Evolutionary conservation across 805 yeast species (phyloP).

Genomic region (Schizosaccharomyces osmophilus): DNA sequence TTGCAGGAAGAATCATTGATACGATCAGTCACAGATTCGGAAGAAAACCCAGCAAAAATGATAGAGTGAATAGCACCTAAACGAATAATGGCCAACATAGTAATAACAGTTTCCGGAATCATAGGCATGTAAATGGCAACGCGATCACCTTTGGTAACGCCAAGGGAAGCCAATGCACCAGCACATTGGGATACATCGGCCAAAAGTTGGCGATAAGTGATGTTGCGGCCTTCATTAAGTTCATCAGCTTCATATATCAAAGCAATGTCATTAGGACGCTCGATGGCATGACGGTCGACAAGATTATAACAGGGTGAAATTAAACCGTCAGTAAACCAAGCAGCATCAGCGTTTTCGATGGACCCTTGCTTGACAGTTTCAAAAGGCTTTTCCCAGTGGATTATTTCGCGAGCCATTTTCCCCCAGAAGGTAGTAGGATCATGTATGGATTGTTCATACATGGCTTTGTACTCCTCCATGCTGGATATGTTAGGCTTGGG

Average conservation of each 20-base stretch:
- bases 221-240: constrained; percentile 39
- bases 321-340: constrained; percentile 89
- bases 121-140: constrained; percentile 92
- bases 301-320: constrained; percentile 82
- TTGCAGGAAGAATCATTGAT: constrained; percentile 66
- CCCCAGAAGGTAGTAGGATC: constrained; percentile 68
- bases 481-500: constrained; percentile 32
- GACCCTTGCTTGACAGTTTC: constrained; percentile 37
- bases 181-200: constrained; percentile 71
- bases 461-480: constrained; percentile 39
- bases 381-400: constrained; percentile 64
- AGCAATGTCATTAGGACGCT: constrained; percentile 51
- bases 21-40: constrained; percentile 80
- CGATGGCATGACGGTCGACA: constrained; percentile 84
- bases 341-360: constrained; percentile 49
- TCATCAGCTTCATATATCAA: constrained; percentile 84
- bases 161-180: constrained; percentile 57
- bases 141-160: constrained; percentile 81
- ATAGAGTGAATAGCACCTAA: constrained; percentile 92
- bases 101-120: constrained; percentile 88
- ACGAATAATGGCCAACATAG: constrained; percentile 83
- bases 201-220: constrained; percentile 71
- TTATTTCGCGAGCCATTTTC: constrained; percentile 41
- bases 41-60: constrained; percentile 86
- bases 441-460: constrained; percentile 52